A percentile compares a stretch with the other conserved stretches of the same genome.
These are phyloP conservation scores for Mortierella sp. DNA, from an alignment of 371 early-diverging fungal genomes.

Conservation along the genomic window DNA sequence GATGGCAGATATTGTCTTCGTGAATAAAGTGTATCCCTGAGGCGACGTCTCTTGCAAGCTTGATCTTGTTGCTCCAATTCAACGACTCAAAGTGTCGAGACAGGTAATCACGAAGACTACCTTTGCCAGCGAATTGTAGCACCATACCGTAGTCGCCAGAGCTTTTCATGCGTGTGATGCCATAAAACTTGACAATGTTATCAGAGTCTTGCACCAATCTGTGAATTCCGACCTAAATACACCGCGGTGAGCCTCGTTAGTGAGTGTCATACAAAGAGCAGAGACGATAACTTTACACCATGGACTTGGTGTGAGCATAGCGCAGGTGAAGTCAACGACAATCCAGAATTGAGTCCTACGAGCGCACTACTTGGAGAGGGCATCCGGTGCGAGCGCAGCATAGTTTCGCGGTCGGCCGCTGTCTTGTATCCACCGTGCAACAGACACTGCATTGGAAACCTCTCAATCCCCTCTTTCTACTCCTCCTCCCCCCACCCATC, in stretches of 20 bases:
- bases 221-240: slow-evolving; percentile 39
- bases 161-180: slow-evolving; percentile 36
- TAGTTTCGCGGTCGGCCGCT: too few species aligned
- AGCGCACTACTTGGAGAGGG: too few species aligned
- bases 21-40: slow-evolving; percentile 49
- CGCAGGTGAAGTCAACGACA: too few species aligned
- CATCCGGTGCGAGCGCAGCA: too few species aligned
- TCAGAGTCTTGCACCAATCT: slow-evolving; percentile 43
- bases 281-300: too few species aligned
- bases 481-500: too few species aligned
- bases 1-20: slow-evolving; percentile 43
- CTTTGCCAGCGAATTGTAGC: slow-evolving; percentile 39
- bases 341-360: too few species aligned
- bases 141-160: slow-evolving; percentile 52
- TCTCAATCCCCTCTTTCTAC: too few species aligned
- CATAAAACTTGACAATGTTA: slow-evolving; percentile 50
- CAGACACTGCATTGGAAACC: too few species aligned
- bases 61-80: slow-evolving; percentile 50
- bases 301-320: too few species aligned
- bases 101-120: slow-evolving; percentile 52
- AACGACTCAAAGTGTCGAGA: slow-evolving; percentile 31
- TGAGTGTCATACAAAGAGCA: too few species aligned
- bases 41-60: slow-evolving; percentile 34
- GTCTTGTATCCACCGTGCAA: too few species aligned
- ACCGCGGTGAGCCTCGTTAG: background rate